Base-by-base conservation (phyloP, 2,329 filamentous ascomycete genomes). In the Hortaea sp. region DNA sequence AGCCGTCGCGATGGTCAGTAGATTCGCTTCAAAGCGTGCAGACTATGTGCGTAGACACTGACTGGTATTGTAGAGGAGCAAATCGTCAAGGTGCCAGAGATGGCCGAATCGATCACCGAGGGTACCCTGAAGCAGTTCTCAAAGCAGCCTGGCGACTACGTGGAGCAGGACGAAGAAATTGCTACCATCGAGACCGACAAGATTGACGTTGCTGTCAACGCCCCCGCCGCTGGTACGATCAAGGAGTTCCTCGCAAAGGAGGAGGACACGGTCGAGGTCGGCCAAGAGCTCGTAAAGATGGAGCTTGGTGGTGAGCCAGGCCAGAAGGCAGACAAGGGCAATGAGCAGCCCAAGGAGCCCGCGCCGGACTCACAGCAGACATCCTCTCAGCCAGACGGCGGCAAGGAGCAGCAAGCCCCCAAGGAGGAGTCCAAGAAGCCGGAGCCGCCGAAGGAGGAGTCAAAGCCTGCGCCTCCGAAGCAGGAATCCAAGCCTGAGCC, bases 161-260 rank as follows among this genome's bases (percentile, higher is more conserved):
- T 98, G 44, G 88, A 94, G 72, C 83, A 84, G 61, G 92, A 98
- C 63, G 92, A 97, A 71, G 92, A 98, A 68, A 90, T 98, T 66
- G 92, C 92, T 30, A 95, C 90, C 42, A 98, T 98, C 63, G 92
- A 98, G 71, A 98, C 92, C 10, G 92, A 98, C 77, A 98, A 98
- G 88, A 97, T 97, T 63, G 92, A 98, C 67, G 88, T 98, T 40
- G 84, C 90, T 28, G 89, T 98, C 63, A 97, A 95, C 68, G 89
- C 92, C 11, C 87, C 92, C 6, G 83, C 90, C 59, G 81, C 90
- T 37, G 92, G 92, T 56, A 85, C 81, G 29, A 87, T 98, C 69
- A 94, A 88, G 68, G 88, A 97, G 68, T 81, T 95, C 48, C 75
- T 97, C 30, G 92, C 84, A 53, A 87, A 81, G 52, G 92, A 97